A percentile compares a stretch with the other conserved stretches of the same genome.
Conservation (phyloP, 331 rosid species). For the Phaseolus coccineus region DNA sequence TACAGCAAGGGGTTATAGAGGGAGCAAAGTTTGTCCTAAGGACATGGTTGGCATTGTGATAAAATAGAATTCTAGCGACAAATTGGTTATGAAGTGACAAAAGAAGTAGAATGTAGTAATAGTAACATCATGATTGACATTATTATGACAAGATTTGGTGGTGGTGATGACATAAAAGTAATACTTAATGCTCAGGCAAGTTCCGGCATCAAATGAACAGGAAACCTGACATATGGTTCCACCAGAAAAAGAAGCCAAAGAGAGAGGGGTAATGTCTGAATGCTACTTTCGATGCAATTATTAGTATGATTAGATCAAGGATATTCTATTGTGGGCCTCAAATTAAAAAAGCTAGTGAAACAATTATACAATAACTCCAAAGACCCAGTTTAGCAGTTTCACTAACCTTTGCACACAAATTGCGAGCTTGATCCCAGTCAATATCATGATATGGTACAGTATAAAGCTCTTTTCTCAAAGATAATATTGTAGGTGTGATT, state of each 20-base stretch:
- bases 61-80: conserved; percentile 24
- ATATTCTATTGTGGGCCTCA: conserved; percentile 15
- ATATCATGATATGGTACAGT: conserved; percentile 70
- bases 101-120: conserved; percentile 23
- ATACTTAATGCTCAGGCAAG: conserved; percentile 9
- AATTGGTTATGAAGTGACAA: conserved; percentile 24
- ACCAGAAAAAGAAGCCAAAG: conserved; percentile 20
- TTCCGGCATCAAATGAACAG: conserved; percentile 15
- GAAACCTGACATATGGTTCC: conserved; percentile 23
- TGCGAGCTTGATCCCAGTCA: conserved; percentile 85
- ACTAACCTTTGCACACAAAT: conserved; percentile 88
- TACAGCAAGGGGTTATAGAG: conserved; percentile 6
- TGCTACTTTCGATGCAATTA: conserved; percentile 9
- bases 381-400: conserved; percentile 38
- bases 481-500: conserved; percentile 65
- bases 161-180: conserved; percentile 12
- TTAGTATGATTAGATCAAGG: conserved; percentile 2
- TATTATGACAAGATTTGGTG: background rate
- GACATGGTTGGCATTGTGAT: conserved; percentile 5
- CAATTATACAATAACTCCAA: conserved; percentile 1
- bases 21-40: conserved; percentile 19
- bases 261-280: background rate
- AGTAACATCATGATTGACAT: conserved; percentile 1
- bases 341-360: conserved; percentile 33
- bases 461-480: conserved; percentile 84